phyloP scores from a whole-genome alignment of 768 basidiomycete genomes.

The Xerocomus brunneocitrinus region DNA sequence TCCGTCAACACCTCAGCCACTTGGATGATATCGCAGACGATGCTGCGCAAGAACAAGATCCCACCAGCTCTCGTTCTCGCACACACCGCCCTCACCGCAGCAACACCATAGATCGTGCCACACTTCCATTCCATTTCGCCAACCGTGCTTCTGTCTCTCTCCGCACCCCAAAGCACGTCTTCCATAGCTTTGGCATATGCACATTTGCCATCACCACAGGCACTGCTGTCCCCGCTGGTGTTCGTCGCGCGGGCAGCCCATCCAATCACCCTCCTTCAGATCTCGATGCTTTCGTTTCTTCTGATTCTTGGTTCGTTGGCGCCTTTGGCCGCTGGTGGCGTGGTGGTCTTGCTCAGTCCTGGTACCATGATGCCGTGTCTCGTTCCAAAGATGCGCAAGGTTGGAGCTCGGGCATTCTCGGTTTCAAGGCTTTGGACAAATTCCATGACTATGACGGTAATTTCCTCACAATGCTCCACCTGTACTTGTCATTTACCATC shows the following conservation, averaged over 20 bases:
- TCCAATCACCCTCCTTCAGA: slow-evolving; percentile 28
- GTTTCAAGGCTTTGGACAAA: slow-evolving; percentile 68
- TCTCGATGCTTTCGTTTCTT: slow-evolving; percentile 46
- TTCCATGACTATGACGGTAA: slow-evolving; percentile 65
- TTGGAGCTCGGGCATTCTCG: slow-evolving; percentile 74
- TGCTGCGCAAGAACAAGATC: slow-evolving; percentile 33
- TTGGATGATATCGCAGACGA: slow-evolving; percentile 68
- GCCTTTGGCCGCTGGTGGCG: slow-evolving; percentile 92
- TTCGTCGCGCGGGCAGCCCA: slow-evolving; percentile 45
- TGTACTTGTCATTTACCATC: slow-evolving; percentile 1
- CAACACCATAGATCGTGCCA: slow-evolving; percentile 23
- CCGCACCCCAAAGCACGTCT: slow-evolving; percentile 85
- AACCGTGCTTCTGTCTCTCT: slow-evolving; percentile 91
- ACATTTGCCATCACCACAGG: slow-evolving; percentile 59
- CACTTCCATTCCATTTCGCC: slow-evolving; percentile 68
- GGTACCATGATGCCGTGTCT: slow-evolving; percentile 67
- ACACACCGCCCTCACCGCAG: slow-evolving; percentile 21
- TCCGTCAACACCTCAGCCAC: slow-evolving; percentile 87
- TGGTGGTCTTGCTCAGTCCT: slow-evolving; percentile 75
- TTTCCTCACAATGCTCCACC: slow-evolving; percentile 12
- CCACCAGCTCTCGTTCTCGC: slow-evolving; percentile 24
- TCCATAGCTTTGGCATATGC: slow-evolving; percentile 82
- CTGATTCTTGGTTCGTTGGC: slow-evolving; percentile 87
- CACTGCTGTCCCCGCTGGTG: slow-evolving; percentile 42
- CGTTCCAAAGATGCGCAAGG: slow-evolving; percentile 65